Evolutionary conservation across 2,329 filamentous ascomycete species (phyloP).

Genomic region (Madurella mycetomatis): DNA sequence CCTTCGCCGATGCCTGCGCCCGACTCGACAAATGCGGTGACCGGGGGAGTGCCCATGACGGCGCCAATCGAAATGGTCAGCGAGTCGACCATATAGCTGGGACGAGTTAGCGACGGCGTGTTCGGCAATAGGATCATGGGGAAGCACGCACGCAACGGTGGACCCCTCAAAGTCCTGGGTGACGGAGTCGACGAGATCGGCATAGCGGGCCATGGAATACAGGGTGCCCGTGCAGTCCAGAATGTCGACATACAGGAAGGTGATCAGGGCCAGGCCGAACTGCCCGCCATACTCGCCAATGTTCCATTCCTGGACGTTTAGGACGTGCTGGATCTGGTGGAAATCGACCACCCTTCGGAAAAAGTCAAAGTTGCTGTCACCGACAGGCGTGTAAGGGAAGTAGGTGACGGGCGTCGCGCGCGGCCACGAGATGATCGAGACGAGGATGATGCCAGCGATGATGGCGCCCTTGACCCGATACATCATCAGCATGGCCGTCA

Average conservation of each 20-base stretch:
- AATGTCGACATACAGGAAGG: slow-evolving; percentile 87
- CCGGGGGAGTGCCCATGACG: slow-evolving; percentile 71
- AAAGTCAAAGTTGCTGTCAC: slow-evolving; percentile 72
- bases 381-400: slow-evolving; percentile 68
- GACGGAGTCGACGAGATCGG: slow-evolving; percentile 71
- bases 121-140: neutral
- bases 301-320: slow-evolving; percentile 71
- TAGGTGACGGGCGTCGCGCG: slow-evolving; percentile 70
- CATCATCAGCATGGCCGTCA: slow-evolving; percentile 77
- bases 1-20: slow-evolving; percentile 86
- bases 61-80: slow-evolving; percentile 73
- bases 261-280: slow-evolving; percentile 79
- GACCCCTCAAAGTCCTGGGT: slow-evolving; percentile 87
- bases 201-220: slow-evolving; percentile 86
- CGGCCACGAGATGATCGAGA: slow-evolving; percentile 87
- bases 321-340: slow-evolving; percentile 65
- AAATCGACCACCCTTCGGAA: slow-evolving; percentile 86
- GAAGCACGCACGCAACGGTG: slow-evolving; percentile 53
- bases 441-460: slow-evolving; percentile 75
- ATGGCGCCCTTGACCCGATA: slow-evolving; percentile 85
- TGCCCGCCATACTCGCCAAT: slow-evolving; percentile 64
- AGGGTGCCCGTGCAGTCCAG: slow-evolving; percentile 81
- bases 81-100: slow-evolving; percentile 71
- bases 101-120: neutral
- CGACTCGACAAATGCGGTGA: slow-evolving; percentile 85